Evolutionary conservation across 176 grass and related monocot genomes (phyloP).

Genomic region (Zoysia japonica): DNA sequence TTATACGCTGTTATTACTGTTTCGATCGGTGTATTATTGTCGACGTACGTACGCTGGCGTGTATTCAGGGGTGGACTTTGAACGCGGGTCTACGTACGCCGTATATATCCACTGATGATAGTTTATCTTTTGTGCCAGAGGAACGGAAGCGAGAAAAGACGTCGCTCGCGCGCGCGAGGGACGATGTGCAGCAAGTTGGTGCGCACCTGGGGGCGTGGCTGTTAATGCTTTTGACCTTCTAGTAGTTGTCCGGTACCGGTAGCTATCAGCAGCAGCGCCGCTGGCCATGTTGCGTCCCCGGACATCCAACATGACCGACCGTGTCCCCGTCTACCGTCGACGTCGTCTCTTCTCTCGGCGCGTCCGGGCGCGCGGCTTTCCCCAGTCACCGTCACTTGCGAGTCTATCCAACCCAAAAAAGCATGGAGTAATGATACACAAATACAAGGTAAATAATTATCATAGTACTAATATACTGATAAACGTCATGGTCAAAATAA

Average conservation of each 20-base stretch:
- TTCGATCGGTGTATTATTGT: no score
- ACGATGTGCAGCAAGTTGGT: constrained; percentile 9
- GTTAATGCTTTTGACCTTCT: constrained; percentile 65
- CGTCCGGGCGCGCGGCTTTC: not conserved
- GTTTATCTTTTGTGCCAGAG: not conserved
- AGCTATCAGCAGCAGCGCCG: constrained; percentile 29
- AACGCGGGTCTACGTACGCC: constrained; percentile 34
- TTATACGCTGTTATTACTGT: not conserved
- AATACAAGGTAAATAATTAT: not conserved
- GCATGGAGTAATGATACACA: not conserved
- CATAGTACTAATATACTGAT: not conserved
- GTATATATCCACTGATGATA: not conserved
- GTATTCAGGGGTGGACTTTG: constrained; percentile 41
- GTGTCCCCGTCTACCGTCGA: not conserved
- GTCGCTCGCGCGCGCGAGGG: not conserved
- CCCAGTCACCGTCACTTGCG: not conserved
- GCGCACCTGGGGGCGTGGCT: not conserved
- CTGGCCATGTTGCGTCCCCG: constrained; percentile 41
- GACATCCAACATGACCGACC: constrained; percentile 10
- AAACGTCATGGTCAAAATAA: not conserved
- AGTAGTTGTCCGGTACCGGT: constrained; percentile 38
- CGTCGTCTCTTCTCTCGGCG: not conserved
- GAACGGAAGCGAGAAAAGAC: not conserved
- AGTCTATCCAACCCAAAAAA: constrained; percentile 11
- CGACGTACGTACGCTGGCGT: no score